Evolutionary conservation across 257 asterid genomes (phyloP).

Genomic region (Cynanchum wilfordii): DNA sequence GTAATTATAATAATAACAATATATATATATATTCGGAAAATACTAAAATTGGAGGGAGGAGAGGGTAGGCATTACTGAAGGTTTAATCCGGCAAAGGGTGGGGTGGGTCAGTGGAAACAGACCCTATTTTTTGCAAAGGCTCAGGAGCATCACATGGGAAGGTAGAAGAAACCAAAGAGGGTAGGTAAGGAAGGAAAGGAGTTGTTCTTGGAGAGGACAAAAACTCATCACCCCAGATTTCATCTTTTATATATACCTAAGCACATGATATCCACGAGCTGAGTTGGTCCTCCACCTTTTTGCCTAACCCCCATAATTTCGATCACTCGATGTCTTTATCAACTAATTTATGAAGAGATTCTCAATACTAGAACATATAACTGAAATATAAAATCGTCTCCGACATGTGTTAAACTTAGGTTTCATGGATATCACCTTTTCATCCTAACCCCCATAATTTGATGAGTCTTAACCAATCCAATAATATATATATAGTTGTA

Average conservation of each 20-base stretch:
- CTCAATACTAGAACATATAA: too few species aligned
- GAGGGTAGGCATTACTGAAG: slow-evolving; percentile 19
- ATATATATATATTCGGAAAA: neutral
- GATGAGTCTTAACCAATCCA: slow-evolving; percentile 4
- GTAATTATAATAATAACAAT: too few species aligned
- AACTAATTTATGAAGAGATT: too few species aligned
- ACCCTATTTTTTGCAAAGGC: slow-evolving; percentile 28
- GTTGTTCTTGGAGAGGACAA: slow-evolving; percentile 30
- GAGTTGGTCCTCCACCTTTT: slow-evolving; percentile 59
- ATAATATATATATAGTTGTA: neutral
- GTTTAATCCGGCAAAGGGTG: slow-evolving; percentile 23
- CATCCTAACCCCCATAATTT: slow-evolving; percentile 19
- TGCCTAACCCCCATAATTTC: slow-evolving; percentile 35
- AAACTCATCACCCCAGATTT: slow-evolving; percentile 36
- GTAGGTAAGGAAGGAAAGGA: slow-evolving; percentile 38
- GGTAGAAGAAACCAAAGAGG: slow-evolving; percentile 41
- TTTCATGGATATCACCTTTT: too few species aligned
- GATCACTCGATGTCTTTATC: too few species aligned
- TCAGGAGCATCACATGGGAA: slow-evolving; percentile 43
- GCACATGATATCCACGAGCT: slow-evolving; percentile 63
- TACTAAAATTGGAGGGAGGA: neutral
- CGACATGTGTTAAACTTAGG: too few species aligned
- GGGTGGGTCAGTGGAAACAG: slow-evolving; percentile 38
- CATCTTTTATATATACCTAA: slow-evolving; percentile 50
- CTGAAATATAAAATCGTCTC: too few species aligned